phyloP scores from a whole-genome alignment of 2,329 filamentous ascomycete species.

The Tolypocladium endophyticum region DNA sequence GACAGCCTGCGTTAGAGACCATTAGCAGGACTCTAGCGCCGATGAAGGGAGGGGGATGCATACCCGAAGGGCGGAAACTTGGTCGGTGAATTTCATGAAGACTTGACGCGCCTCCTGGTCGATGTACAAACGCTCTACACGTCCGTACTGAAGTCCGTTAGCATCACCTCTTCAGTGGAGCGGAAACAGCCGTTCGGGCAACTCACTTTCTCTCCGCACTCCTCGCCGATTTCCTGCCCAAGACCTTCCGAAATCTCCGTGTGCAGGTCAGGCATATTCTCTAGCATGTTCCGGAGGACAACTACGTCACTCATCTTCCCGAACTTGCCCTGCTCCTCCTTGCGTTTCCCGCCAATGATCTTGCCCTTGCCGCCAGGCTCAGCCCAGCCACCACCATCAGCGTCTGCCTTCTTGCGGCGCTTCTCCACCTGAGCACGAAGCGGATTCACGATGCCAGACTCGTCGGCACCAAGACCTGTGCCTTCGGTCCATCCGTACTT shows the following conservation, averaged over 20 bases:
- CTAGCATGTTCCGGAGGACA: constrained; percentile 73
- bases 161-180: neutral
- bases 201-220: constrained; percentile 68
- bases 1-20: constrained; percentile 54
- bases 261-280: constrained; percentile 66
- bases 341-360: constrained; percentile 68
- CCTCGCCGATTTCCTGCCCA: constrained; percentile 90
- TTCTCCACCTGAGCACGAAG: constrained; percentile 79
- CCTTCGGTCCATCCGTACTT: constrained; percentile 94
- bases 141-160: constrained; percentile 53
- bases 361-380: constrained; percentile 60
- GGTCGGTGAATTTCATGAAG: constrained; percentile 87
- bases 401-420: constrained; percentile 66
- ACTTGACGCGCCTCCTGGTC: constrained; percentile 57
- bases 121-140: constrained; percentile 71
- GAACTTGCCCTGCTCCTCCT: constrained; percentile 39
- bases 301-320: constrained; percentile 74
- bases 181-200: no score
- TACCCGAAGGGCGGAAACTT: constrained; percentile 74
- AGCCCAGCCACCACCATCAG: constrained; percentile 68
- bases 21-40: neutral
- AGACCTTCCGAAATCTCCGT: constrained; percentile 67
- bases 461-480: constrained; percentile 72
- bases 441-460: constrained; percentile 74
- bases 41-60: constrained; percentile 21